Evolutionary conservation across 345 rosid species (phyloP).

Genomic region (Durio zibethinus): DNA sequence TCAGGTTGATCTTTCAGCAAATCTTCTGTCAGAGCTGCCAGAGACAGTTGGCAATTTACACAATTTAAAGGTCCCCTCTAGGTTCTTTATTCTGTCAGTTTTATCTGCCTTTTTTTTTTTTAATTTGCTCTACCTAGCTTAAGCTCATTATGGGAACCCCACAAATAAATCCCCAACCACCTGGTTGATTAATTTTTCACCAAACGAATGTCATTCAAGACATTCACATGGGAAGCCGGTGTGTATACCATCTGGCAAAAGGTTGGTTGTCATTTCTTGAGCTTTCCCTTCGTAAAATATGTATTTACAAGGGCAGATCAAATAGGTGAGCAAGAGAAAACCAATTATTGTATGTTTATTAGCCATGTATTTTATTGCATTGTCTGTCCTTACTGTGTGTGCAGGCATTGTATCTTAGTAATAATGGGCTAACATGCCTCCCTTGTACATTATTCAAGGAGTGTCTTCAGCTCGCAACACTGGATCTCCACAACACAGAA

Average conservation of each 20-base stretch:
- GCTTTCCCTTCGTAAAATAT: neutral
- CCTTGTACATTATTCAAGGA: slow-evolving; percentile 56
- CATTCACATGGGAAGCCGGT: neutral
- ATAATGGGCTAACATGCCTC: slow-evolving; percentile 64
- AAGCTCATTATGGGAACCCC: slow-evolving; percentile 4
- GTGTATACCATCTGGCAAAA: neutral
- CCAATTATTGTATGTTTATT: neutral
- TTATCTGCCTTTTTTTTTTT: neutral
- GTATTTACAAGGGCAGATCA: neutral
- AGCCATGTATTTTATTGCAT: neutral
- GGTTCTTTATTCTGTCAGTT: neutral
- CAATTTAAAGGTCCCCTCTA: slow-evolving; percentile 56
- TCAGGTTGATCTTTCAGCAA: slow-evolving; percentile 89
- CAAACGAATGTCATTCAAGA: neutral
- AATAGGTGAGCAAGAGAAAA: neutral
- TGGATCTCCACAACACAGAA: slow-evolving; percentile 88
- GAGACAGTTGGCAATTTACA: slow-evolving; percentile 53
- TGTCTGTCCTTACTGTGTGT: neutral
- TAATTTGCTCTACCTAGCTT: neutral
- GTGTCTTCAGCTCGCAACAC: slow-evolving; percentile 65
- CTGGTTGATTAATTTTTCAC: neutral
- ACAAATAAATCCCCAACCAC: neutral
- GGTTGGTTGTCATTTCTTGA: neutral
- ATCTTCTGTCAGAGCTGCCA: slow-evolving; percentile 67
- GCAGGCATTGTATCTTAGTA: slow-evolving; percentile 66